Evolutionary conservation across 2,329 filamentous ascomycete genomes (phyloP), one percentile per base, ranked within the genome.

Genomic region (Septoria linicola): DNA sequence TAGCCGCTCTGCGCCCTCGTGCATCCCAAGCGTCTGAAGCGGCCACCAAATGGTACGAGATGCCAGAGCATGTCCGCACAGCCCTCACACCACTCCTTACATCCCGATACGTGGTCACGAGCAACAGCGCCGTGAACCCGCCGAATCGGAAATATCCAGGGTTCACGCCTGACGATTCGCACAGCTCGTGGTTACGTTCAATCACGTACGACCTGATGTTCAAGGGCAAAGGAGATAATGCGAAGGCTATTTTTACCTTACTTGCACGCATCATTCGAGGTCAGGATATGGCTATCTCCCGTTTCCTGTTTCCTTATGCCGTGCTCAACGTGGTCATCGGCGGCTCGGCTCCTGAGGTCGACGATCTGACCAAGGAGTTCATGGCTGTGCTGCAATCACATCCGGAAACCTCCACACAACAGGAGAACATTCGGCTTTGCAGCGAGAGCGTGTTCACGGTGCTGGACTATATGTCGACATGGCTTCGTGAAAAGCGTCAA

Each of bases 401-500:
- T 58, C 78, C 80, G 25, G 70, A 78, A n/a, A 70, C 72, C 17
- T 71, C 75, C 20, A 68, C 71, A 14, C 80, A 87, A 59, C 80
- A 80, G 42, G 88, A 96, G 59, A 85, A 89, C 43, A 80, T 89
- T 63, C 88, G 92, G 64, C 77, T 88, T 45, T 96, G 88, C 66
- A 96, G 89, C 64, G 90, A 97, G 87, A 89, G 87, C 50, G 85
- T 96, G 1, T 99, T 99, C 68, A 82, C 86, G 40, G 82, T 95
- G 3, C 78, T 99, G 0, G 95, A 99, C 68, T 97, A 99, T 68
- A 81, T 92, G 54, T 90, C 89, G 65, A 81, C 86, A 58, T 99
- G 92, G 90, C 74, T 95, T 19, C 89, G 96, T 62, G 82, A 85
- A 47, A 95, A 89, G 68, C 81, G 82, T 68, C 77, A 79, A 68